A percentile compares a stretch with the other conserved stretches of the same genome.
Evolutionary conservation across 768 basidiomycete genomes (phyloP).

Genomic region (Lactarius indigo): DNA sequence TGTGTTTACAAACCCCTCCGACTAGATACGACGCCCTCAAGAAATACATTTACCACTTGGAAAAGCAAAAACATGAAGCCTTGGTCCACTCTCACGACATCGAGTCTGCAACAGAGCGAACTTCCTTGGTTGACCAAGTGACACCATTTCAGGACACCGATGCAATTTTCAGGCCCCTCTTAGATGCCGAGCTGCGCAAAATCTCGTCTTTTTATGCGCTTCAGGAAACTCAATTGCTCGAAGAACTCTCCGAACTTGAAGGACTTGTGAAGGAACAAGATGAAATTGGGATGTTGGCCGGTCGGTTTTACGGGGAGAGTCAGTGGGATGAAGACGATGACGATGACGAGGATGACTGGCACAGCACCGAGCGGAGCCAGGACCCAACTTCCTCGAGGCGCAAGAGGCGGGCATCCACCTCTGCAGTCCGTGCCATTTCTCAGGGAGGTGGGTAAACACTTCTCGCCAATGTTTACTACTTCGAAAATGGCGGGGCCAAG

Average conservation of each 20-base stretch:
- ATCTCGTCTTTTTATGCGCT: slow-evolving; percentile 72
- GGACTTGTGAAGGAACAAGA: slow-evolving; percentile 57
- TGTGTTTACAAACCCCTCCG: neutral
- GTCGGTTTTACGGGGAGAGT: slow-evolving; percentile 49
- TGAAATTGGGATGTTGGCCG: slow-evolving; percentile 48
- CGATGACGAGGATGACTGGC: slow-evolving; percentile 42
- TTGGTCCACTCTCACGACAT: slow-evolving; percentile 44
- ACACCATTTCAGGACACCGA: slow-evolving; percentile 43
- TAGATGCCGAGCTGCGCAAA: slow-evolving; percentile 82
- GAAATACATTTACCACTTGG: slow-evolving; percentile 80
- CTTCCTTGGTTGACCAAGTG: slow-evolving; percentile 47
- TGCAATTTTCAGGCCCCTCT: slow-evolving; percentile 61
- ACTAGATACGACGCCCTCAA: slow-evolving; percentile 81
- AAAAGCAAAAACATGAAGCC: slow-evolving; percentile 64
- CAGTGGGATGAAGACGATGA: slow-evolving; percentile 51
- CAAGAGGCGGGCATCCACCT: slow-evolving; percentile 31
- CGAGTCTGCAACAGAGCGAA: slow-evolving; percentile 56
- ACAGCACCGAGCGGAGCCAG: slow-evolving; percentile 29
- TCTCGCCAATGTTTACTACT: neutral
- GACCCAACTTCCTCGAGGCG: slow-evolving; percentile 35
- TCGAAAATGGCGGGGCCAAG: neutral
- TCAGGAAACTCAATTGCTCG: slow-evolving; percentile 70
- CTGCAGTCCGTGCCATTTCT: slow-evolving; percentile 15
- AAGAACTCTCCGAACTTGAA: slow-evolving; percentile 57
- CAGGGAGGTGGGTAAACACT: slow-evolving; percentile 17